phyloP scores from a whole-genome alignment of 768 basidiomycete genomes.

The Baorangia bicolor region DNA sequence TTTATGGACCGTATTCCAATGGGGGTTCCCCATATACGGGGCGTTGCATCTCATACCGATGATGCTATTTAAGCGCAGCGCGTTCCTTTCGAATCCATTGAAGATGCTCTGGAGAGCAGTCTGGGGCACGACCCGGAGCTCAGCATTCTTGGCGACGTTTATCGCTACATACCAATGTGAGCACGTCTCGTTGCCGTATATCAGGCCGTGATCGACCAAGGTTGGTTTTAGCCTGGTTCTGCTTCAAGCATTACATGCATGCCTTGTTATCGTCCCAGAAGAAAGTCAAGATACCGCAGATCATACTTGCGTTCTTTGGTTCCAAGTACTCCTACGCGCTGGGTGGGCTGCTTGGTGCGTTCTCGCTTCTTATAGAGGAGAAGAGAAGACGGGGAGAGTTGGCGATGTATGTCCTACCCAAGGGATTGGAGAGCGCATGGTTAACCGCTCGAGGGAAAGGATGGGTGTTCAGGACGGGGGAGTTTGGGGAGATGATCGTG shows the following conservation, averaged over 20 bases:
- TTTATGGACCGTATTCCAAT: conserved; percentile 78
- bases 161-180: conserved; percentile 79
- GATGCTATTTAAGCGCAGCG: conserved; percentile 73
- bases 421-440: conserved; percentile 91
- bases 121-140: conserved; percentile 77
- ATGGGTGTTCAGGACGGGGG: conserved; percentile 68
- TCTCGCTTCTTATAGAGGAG: conserved; percentile 86
- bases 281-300: conserved; percentile 39
- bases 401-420: conserved; percentile 90
- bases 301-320: conserved; percentile 54
- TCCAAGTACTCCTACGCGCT: conserved; percentile 75
- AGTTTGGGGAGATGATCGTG: conserved; percentile 66
- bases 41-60: conserved; percentile 88
- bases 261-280: conserved; percentile 42
- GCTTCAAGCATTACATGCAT: conserved; percentile 64
- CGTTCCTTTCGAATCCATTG: conserved; percentile 64
- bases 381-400: conserved; percentile 85
- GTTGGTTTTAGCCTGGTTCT: conserved; percentile 50
- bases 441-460: conserved; percentile 71
- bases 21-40: conserved; percentile 83
- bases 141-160: conserved; percentile 83
- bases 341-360: conserved; percentile 68
- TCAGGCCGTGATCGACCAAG: background rate
- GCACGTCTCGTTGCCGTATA: conserved; percentile 16
- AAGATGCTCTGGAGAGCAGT: conserved; percentile 63